Base-by-base conservation (phyloP, 2,329 filamentous ascomycete species). In the Arachnomyces sp. region DNA sequence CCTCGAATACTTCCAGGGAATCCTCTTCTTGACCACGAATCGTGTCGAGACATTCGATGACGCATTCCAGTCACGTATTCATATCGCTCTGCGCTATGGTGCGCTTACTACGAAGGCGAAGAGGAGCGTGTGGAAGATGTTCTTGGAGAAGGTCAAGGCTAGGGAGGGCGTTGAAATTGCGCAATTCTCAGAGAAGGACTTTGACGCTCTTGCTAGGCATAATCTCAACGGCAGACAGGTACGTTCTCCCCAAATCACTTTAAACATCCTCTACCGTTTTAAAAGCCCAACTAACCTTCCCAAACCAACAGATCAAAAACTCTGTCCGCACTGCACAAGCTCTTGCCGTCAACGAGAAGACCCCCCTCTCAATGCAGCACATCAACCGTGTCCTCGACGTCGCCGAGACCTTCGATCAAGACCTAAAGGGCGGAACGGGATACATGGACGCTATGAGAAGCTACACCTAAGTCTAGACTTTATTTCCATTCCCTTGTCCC, bases 291-390 rank as follows among this genome's bases (percentile, higher is more conserved):
- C 35, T 41, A 35, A 29, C 39, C 30, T 17, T 40, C 31, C 29
- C 70, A 89, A 75, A 94, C 93, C 71, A 93, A 30, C 70, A 89
- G 75, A 94, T 93, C 71, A 93, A 94, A 69, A 94, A 94, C 58
- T 81, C 82, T 8, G 81, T 94, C 36, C 77, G 83, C 41, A 89
- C 84, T 0, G 85, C 85, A 2, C 86, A 93, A 61, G 83, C 84
- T 0, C 71, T 94, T 12, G 86, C 88, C 1, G 74, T 90, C 33
- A 83, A 85, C 48, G 84, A 88, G 59, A 70, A 75, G 17, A 75
- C 81, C 43, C 68, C 76, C 3, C 72, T 94, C 25, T 76, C 76
- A 39, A 88, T 94, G 82, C 72, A 72, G 36, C 86, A 94, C 54
- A 82, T 94, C 57, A 77, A 76, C 49, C 77, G 85, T 45, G 85